Evolutionary conservation across 495 filamentous ascomycete genomes (phyloP).

Genomic region (Penicillium bovifimosum): DNA sequence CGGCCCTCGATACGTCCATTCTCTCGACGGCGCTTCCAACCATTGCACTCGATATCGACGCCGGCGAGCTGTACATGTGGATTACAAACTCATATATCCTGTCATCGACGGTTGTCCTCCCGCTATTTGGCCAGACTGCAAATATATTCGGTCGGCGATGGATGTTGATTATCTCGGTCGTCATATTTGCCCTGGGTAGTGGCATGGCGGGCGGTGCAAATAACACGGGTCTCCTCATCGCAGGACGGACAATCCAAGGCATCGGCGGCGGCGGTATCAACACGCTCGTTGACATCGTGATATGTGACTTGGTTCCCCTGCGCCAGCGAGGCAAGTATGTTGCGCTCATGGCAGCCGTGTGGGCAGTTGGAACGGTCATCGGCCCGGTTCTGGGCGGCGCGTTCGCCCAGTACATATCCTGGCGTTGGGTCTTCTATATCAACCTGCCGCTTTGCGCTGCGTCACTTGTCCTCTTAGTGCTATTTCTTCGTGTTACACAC

Average conservation of each 20-base stretch:
- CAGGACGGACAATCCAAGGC: constrained; percentile 27
- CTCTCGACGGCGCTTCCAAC: constrained; percentile 37
- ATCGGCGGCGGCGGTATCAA: constrained; percentile 26
- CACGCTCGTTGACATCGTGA: constrained; percentile 28
- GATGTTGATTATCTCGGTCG: constrained; percentile 32
- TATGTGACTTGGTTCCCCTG: constrained; percentile 32
- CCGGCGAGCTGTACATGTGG: constrained; percentile 38
- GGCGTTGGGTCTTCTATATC: constrained; percentile 62
- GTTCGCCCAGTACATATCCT: constrained; percentile 30
- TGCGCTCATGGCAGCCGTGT: constrained; percentile 11
- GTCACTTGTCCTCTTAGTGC: constrained; percentile 45
- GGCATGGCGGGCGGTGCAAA: constrained; percentile 29
- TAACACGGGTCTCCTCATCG: constrained; percentile 25
- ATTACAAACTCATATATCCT: constrained; percentile 37
- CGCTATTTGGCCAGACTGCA: constrained; percentile 35
- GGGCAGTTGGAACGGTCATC: constrained; percentile 22
- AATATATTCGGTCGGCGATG: constrained; percentile 48
- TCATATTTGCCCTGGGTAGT: constrained; percentile 36
- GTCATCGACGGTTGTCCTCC: constrained; percentile 16
- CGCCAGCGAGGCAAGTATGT: constrained; percentile 29
- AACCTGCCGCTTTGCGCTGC: constrained; percentile 50
- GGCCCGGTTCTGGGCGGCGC: constrained; percentile 33
- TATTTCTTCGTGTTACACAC: constrained; percentile 36
- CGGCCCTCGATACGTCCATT: constrained; percentile 37
- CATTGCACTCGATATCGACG: constrained; percentile 29